phyloP scores from a whole-genome alignment of 768 basidiomycete species.

The Amanita jacksonii region DNA sequence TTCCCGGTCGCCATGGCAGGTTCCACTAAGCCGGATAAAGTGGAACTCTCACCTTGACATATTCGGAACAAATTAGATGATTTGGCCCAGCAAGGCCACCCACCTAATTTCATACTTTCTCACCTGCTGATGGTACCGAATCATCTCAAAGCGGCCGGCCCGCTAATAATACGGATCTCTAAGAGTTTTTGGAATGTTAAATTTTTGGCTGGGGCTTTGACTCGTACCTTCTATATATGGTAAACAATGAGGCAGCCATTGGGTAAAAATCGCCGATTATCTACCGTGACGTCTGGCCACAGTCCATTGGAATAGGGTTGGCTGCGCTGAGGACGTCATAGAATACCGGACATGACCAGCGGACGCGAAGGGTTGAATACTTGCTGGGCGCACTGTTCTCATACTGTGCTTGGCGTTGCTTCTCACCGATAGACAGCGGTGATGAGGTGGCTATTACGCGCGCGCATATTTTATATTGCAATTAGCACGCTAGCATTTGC shows the following conservation, averaged over 20 bases:
- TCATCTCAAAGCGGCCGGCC: neutral
- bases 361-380: no score
- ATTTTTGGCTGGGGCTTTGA: slow-evolving; percentile 1
- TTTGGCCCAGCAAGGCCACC: slow-evolving; percentile 2
- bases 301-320: neutral
- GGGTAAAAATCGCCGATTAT: slow-evolving; percentile 4
- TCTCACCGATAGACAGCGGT: slow-evolving; percentile 3
- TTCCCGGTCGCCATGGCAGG: neutral
- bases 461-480: neutral
- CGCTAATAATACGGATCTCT: no score
- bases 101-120: neutral
- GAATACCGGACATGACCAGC: neutral
- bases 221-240: slow-evolving; percentile 5
- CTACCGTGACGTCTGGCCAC: neutral
- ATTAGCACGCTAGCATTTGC: neutral
- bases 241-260: slow-evolving; percentile 5
- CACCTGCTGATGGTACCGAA: neutral
- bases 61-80: neutral
- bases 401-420: no score
- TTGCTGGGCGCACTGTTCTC: no score
- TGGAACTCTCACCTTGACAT: neutral
- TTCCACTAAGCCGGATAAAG: neutral
- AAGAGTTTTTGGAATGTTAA: neutral
- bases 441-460: slow-evolving; percentile 6
- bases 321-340: slow-evolving; percentile 1